Percentiles rank a stretch among this genome's conserved stretches.
These are phyloP conservation scores for Penicillium sp. DNA, from an alignment of 2,329 filamentous ascomycete species.

Conservation along the genomic window DNA sequence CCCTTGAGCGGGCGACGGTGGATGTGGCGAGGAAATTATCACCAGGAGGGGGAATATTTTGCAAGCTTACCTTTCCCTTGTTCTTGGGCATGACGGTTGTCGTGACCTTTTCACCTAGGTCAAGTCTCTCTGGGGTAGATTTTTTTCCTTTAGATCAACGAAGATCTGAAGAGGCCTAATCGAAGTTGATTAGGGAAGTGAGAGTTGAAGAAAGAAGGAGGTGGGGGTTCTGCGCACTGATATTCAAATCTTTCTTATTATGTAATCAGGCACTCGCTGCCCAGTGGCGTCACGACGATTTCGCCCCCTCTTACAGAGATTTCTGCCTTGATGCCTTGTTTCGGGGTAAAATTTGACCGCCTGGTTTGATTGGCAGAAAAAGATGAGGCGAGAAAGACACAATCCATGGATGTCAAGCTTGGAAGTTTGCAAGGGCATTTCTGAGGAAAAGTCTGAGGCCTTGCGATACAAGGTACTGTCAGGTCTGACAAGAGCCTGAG, in stretches of 20 bases:
- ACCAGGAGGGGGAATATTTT: conserved; percentile 25
- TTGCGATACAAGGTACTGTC: neutral
- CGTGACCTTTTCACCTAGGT: conserved; percentile 27
- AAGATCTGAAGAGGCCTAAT: conserved; percentile 18
- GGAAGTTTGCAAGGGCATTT: neutral
- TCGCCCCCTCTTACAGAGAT: conserved; percentile 3
- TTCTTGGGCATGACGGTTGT: conserved; percentile 85
- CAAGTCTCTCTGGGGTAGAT: conserved; percentile 14
- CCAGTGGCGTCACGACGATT: conserved; percentile 8
- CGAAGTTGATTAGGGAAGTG: conserved; percentile 7
- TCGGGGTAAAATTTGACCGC: conserved; percentile 6
- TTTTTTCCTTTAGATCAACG: conserved; percentile 17
- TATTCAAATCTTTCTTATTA: conserved; percentile 23
- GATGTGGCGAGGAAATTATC: conserved; percentile 22
- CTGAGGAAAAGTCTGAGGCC: neutral
- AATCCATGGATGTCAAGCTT: neutral
- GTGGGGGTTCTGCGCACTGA: conserved; percentile 17
- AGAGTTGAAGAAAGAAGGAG: conserved; percentile 16
- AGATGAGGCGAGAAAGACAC: neutral
- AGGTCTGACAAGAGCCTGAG: neutral
- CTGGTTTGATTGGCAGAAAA: conserved; percentile 7
- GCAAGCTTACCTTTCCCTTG: conserved; percentile 84
- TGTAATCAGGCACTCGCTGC: conserved; percentile 23
- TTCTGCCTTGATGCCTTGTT: neutral
- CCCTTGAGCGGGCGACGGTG: conserved; percentile 8